Percentiles rank a stretch among this genome's conserved stretches.
Evolutionary conservation across 805 yeast genomes (phyloP).

Genomic region (Cyberlindnera euphorbiae): DNA sequence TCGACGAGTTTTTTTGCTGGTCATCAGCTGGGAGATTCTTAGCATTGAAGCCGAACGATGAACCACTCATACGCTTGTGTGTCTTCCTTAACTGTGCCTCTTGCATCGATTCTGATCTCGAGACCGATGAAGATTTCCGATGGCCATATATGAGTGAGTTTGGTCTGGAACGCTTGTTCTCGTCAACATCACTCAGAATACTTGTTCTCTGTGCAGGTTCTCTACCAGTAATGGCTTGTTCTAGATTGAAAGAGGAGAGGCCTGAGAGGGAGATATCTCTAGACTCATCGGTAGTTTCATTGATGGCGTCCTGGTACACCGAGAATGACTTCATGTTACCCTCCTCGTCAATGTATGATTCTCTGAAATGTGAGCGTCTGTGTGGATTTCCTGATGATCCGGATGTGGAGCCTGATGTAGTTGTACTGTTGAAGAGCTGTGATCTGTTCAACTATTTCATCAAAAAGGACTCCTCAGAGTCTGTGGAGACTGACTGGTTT

Average conservation of each 20-base stretch:
- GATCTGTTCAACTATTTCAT: slow-evolving; percentile 25
- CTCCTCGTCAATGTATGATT: slow-evolving; percentile 23
- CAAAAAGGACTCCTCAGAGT: slow-evolving; percentile 27
- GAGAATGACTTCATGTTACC: slow-evolving; percentile 19
- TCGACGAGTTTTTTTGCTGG: background rate
- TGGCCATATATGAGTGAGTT: background rate
- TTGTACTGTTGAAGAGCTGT: slow-evolving; percentile 20
- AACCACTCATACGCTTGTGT: slow-evolving; percentile 7
- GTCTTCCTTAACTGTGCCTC: slow-evolving; percentile 5
- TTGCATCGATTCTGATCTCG: slow-evolving; percentile 9
- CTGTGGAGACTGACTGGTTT: slow-evolving; percentile 24
- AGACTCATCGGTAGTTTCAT: slow-evolving; percentile 21
- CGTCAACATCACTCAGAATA: slow-evolving; percentile 16
- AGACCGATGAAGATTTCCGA: slow-evolving; percentile 4
- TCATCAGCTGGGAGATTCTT: background rate
- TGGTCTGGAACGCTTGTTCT: slow-evolving; percentile 1
- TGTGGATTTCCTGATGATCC: background rate
- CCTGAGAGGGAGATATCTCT: slow-evolving; percentile 19
- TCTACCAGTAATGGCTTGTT: slow-evolving; percentile 3
- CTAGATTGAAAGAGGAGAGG: slow-evolving; percentile 17
- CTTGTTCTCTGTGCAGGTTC: slow-evolving; percentile 6
- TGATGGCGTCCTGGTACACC: slow-evolving; percentile 23
- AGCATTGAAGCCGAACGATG: slow-evolving; percentile 8
- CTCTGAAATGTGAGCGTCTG: slow-evolving; percentile 23
- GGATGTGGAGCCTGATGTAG: slow-evolving; percentile 2